phyloP scores from a whole-genome alignment of 371 early-diverging fungal species.

The Capniomyces stellatus region DNA sequence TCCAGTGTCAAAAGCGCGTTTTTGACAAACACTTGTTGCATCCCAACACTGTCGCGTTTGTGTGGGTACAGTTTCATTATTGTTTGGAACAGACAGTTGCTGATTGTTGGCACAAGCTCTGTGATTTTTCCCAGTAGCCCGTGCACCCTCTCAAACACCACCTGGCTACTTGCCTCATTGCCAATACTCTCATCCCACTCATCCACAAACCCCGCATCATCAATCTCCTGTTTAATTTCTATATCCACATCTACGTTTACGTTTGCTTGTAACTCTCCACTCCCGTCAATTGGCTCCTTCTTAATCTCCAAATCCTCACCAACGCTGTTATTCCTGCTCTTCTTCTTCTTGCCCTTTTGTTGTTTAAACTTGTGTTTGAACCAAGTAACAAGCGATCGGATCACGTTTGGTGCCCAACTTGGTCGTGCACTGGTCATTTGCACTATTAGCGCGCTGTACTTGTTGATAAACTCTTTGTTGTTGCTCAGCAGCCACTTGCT shows the following conservation, averaged over 20 bases:
- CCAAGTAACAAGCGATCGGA: conserved; percentile 36
- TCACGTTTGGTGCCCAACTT: conserved; percentile 44
- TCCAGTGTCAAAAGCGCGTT: conserved; percentile 52
- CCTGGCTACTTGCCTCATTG: conserved; percentile 11
- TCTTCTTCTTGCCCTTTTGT: no score
- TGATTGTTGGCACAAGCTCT: conserved; percentile 57
- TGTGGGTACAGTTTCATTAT: conserved; percentile 57
- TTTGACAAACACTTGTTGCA: conserved; percentile 50
- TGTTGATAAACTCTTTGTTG: conserved; percentile 37
- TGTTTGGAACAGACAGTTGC: conserved; percentile 41
- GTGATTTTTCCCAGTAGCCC: conserved; percentile 43
- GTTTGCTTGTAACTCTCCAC: neutral
- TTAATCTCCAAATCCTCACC: no score
- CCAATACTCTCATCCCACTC: conserved; percentile 13
- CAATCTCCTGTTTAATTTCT: conserved; percentile 15
- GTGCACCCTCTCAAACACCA: conserved; percentile 43
- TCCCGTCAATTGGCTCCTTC: neutral
- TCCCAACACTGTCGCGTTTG: conserved; percentile 39
- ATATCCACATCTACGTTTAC: neutral
- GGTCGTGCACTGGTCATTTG: conserved; percentile 76
- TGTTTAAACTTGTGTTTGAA: conserved; percentile 40
- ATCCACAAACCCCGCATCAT: neutral
- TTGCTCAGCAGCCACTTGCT: conserved; percentile 42
- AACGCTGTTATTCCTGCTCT: no score
- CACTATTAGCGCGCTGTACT: conserved; percentile 50